phyloP scores from a whole-genome alignment of 2,329 filamentous ascomycete species.

The Apiospora aurea region DNA sequence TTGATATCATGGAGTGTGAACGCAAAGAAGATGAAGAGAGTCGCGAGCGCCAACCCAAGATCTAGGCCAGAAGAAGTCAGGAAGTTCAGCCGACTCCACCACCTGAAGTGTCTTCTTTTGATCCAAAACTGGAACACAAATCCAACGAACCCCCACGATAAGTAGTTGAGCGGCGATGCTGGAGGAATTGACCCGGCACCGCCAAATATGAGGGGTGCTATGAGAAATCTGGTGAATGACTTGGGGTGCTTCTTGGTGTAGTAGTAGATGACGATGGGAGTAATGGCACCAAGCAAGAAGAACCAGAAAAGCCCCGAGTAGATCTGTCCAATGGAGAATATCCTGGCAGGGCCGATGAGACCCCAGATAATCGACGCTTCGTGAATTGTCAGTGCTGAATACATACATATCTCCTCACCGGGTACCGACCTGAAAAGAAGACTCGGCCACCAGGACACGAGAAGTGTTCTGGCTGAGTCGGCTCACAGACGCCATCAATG shows the following conservation, averaged over 20 bases:
- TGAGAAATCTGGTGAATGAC: constrained; percentile 59
- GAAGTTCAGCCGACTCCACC: constrained; percentile 80
- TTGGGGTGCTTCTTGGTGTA: constrained; percentile 57
- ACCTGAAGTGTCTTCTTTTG: constrained; percentile 67
- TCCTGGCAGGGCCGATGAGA: constrained; percentile 67
- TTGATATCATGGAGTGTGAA: constrained; percentile 69
- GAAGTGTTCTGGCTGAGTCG: constrained; percentile 63
- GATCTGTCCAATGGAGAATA: constrained; percentile 69
- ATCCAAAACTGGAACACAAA: constrained; percentile 74
- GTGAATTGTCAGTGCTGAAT: neutral
- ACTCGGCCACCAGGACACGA: constrained; percentile 69
- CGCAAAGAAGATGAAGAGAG: constrained; percentile 74
- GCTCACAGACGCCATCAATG: constrained; percentile 70
- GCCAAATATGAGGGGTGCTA: constrained; percentile 69
- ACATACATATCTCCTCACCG: neutral
- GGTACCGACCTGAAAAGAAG: constrained; percentile 63
- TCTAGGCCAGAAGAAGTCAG: constrained; percentile 74
- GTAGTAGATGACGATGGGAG: constrained; percentile 60
- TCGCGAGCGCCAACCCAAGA: constrained; percentile 70
- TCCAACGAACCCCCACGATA: constrained; percentile 76
- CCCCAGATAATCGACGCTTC: constrained; percentile 72
- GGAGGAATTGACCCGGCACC: constrained; percentile 65
- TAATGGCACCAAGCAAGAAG: constrained; percentile 62
- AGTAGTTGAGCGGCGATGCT: constrained; percentile 76
- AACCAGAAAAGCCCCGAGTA: constrained; percentile 67